phyloP scores from a whole-genome alignment of 495 filamentous ascomycete species.

The Jackrogersella minutella region DNA sequence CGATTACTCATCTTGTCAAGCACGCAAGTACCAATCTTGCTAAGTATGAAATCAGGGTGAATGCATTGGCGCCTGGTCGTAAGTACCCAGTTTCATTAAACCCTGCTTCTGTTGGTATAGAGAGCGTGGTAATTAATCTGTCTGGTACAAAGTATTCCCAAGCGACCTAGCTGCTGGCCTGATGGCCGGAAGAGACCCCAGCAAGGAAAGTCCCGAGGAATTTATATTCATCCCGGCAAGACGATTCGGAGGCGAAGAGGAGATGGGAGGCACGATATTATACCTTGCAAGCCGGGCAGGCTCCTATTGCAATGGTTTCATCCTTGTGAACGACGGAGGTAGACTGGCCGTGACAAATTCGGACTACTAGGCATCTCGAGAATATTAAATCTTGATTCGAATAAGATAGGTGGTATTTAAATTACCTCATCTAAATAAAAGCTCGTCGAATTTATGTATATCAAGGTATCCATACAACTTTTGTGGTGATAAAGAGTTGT shows the following conservation, averaged over 20 bases:
- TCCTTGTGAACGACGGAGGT: conserved; percentile 65
- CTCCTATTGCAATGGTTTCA: conserved; percentile 63
- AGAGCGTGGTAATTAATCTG: neutral
- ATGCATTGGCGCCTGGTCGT: conserved; percentile 66
- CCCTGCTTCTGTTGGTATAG: neutral
- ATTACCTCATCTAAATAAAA: too few species aligned
- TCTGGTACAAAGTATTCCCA: conserved; percentile 55
- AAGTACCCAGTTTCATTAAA: conserved; percentile 45
- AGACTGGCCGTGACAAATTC: conserved; percentile 50
- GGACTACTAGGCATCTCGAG: neutral
- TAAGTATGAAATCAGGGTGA: conserved; percentile 61
- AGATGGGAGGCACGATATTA: conserved; percentile 65
- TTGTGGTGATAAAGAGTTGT: too few species aligned
- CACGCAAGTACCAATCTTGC: conserved; percentile 56
- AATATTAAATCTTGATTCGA: neutral
- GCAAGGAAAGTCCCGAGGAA: conserved; percentile 43
- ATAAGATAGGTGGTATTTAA: too few species aligned
- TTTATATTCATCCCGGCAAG: conserved; percentile 59
- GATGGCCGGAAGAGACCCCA: conserved; percentile 51
- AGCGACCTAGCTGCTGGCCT: conserved; percentile 61
- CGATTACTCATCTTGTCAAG: conserved; percentile 62
- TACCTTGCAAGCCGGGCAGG: conserved; percentile 66
- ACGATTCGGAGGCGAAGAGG: conserved; percentile 61
- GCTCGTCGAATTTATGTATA: too few species aligned
- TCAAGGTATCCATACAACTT: too few species aligned